phyloP scores from a whole-genome alignment of 768 basidiomycete species.

The Terana coerulea region DNA sequence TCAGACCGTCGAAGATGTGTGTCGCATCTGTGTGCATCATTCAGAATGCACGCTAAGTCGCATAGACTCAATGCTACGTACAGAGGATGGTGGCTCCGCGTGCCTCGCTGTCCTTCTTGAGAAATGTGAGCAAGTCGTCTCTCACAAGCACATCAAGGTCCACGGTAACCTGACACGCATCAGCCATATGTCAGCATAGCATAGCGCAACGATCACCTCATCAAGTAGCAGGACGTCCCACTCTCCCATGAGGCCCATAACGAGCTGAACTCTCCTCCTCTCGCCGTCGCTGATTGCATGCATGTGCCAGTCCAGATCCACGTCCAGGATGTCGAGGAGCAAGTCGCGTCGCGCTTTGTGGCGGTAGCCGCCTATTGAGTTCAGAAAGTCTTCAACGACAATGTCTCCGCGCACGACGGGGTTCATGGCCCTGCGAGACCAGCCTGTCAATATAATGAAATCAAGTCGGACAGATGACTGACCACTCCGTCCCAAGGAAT shows the following conservation, averaged over 20 bases:
- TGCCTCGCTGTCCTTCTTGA: slow-evolving; percentile 73
- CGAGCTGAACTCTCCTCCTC: slow-evolving; percentile 87
- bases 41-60: background rate
- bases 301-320: slow-evolving; percentile 97
- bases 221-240: slow-evolving; percentile 94
- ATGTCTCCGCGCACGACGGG: slow-evolving; percentile 95
- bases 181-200: background rate
- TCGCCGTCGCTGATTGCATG: slow-evolving; percentile 96
- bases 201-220: slow-evolving; percentile 51
- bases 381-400: slow-evolving; percentile 88
- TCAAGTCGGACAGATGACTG: slow-evolving; percentile 21
- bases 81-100: slow-evolving; percentile 89
- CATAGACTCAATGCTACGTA: slow-evolving; percentile 28
- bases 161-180: slow-evolving; percentile 75
- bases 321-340: slow-evolving; percentile 87
- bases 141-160: slow-evolving; percentile 96
- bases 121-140: slow-evolving; percentile 83
- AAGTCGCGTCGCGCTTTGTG: slow-evolving; percentile 84
- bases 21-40: slow-evolving; percentile 69
- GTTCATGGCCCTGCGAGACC: slow-evolving; percentile 78
- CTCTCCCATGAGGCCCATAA: slow-evolving; percentile 91
- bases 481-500: slow-evolving; percentile 95
- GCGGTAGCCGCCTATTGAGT: slow-evolving; percentile 94
- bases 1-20: slow-evolving; percentile 94
- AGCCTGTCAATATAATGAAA: background rate